phyloP scores from a whole-genome alignment of 192 early-diverging fungal species.

The Coemansia sp. region DNA sequence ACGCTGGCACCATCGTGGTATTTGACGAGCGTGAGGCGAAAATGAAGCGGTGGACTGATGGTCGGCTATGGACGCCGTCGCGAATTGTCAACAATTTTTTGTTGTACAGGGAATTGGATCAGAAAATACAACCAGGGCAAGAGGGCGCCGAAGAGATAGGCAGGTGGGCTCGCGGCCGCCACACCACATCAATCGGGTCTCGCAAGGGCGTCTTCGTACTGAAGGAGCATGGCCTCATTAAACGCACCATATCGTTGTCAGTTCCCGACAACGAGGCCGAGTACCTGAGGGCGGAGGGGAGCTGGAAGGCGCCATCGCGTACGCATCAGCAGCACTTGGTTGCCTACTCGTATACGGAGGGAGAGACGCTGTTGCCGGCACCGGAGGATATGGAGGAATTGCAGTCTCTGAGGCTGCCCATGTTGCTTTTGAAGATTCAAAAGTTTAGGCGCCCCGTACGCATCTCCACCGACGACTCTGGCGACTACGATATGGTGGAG shows the following conservation, averaged over 20 bases:
- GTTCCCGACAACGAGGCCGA: conserved; percentile 52
- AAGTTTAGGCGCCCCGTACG: conserved; percentile 33
- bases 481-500: conserved; percentile 24
- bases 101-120: conserved; percentile 71
- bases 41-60: conserved; percentile 88
- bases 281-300: conserved; percentile 16
- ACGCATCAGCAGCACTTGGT: conserved; percentile 47
- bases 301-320: neutral
- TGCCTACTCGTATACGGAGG: conserved; percentile 34
- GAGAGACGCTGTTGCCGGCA: conserved; percentile 6
- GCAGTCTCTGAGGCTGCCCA: conserved; percentile 22
- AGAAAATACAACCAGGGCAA: conserved; percentile 57
- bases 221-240: conserved; percentile 66
- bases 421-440: conserved; percentile 32
- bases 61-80: conserved; percentile 78
- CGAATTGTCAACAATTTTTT: conserved; percentile 79
- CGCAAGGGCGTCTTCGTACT: conserved; percentile 46
- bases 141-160: conserved; percentile 29
- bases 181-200: neutral
- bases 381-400: conserved; percentile 50
- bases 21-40: conserved; percentile 82
- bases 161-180: neutral
- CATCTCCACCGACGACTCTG: conserved; percentile 19
- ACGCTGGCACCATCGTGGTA: conserved; percentile 77
- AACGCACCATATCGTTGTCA: conserved; percentile 76